Evolutionary conservation across 106 monocot genomes (phyloP), one percentile per base, ranked within the genome.

Genomic region (Apostasia shenzhenica): DNA sequence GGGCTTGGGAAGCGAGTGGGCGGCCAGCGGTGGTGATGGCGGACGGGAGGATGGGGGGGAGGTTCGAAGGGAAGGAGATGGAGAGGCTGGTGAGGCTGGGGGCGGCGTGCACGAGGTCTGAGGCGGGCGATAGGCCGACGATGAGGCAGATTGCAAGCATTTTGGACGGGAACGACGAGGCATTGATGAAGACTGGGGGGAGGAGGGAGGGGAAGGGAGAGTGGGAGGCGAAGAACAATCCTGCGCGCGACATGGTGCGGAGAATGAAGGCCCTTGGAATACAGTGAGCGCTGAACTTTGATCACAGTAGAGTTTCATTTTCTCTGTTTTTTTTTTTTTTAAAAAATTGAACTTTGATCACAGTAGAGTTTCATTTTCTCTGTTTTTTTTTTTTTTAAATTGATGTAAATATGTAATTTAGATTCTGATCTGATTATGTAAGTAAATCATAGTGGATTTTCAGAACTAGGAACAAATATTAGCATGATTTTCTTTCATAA

Each of bases 251-350:
- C 1, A 47, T 91, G 67, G 66, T 84, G 7, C 77, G 88, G 57
- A 91, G 94, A 72, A 81, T 95, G 41, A 81, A 95, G 44, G 88
- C 94, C 70, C 83, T 94, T 48, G 94, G 88, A 3, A 83, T 94
- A 37, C 77, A 91, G 10, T 94, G 75, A 90, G 13, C 59, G 26
- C 26, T 26, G 26, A 26, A 26, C 26, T 26, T 26, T 26, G 26
- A 26, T 26, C 26, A 26, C 26, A 26, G 26, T 26, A 26, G 26
- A 26, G 26, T 26, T 26, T 26, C 26, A 26, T 26, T 26, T 26
- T 26, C 26, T 26, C 26, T 26, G 26, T 26, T 26, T 26, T 26
- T 26, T 26, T 26, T 26, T 26, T 26, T 26, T 26, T 26, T 26
- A 0, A 26, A 0, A 26, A 26, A 26, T 26, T 26, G 26, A 26